Base-by-base conservation (phyloP, 192 early-diverging fungal genomes). In the Podila horticola region DNA sequence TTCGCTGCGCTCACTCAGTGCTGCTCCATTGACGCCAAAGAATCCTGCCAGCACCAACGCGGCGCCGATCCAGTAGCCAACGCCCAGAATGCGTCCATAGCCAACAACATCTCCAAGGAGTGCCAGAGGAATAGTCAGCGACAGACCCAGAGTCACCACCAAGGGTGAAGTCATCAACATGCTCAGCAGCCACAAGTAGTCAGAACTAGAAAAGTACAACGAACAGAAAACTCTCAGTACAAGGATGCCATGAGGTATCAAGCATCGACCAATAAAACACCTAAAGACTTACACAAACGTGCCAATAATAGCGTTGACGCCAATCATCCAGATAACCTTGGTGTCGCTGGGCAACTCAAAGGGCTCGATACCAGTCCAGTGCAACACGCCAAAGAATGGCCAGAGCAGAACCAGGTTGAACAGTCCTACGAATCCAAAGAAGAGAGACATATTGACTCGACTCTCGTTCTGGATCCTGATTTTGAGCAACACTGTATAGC, bases 101-200 rank as follows among this genome's bases (percentile, higher is more conserved):
- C 92, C 86, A 26, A 93, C 36, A 17, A 92, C 71, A 74, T 95
- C 94, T 48, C 93, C 94, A 12, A 81, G 30, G 20, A 83, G 55
- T 1, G 82, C 70, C 41, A 82, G 48, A 33, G 81, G 79, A 70
- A 90, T 87, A 3, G 94, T 94, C 67, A 95, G 74, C 41, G 92
- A 88, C 2, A 94, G 74, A 17, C 94, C 94, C 33, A 95, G 79
- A 3, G 94, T 95, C 4, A 94, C 93, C 11, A 93, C 90, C 68
- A 95, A 75, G 12, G 94, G 93, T 22, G 92, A 92, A 0, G 93
- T 94, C 90, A 95, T 89, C 10, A 95, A 77, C 88, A 94, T 90
- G 2, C 93, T 84, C 36, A 90, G 79, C 30, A 95, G 75, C 94
- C 93, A 94, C n/a, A 94, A 72, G 71, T 92, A 94, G 76, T 94